phyloP scores from a whole-genome alignment of 495 filamentous ascomycete species.

The Xylaria grammica region DNA sequence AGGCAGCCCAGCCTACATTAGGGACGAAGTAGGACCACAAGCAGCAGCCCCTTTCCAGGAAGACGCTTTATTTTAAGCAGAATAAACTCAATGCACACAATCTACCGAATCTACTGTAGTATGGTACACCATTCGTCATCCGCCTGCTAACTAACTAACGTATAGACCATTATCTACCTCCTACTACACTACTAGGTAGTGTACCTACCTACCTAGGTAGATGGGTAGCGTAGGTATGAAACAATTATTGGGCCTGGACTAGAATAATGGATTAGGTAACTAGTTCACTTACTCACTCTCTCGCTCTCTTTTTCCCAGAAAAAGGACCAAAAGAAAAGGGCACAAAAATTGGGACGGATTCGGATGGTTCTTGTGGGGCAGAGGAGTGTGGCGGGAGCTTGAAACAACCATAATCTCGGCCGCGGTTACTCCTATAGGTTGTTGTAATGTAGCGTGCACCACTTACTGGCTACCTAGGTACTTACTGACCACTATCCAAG shows the following conservation, averaged over 20 bases:
- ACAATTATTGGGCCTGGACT: too few relatives aligned
- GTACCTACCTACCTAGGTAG: too few relatives aligned
- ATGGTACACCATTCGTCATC: too few relatives aligned
- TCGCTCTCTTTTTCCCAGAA: not conserved
- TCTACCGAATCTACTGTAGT: not conserved
- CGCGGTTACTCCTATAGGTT: not conserved
- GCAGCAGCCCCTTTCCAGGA: slow-evolving; percentile 13
- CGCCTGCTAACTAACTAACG: too few relatives aligned
- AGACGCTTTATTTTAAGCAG: not conserved
- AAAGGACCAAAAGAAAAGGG: not conserved
- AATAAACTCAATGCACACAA: not conserved
- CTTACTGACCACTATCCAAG: too few relatives aligned
- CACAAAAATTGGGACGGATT: not conserved
- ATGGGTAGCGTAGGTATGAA: too few relatives aligned
- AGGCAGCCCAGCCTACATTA: not conserved
- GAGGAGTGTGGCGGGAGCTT: slow-evolving; percentile 14
- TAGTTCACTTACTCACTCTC: too few relatives aligned
- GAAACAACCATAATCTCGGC: slow-evolving; percentile 26
- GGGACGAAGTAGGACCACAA: not conserved
- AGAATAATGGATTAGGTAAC: too few relatives aligned
- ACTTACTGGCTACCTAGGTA: not conserved
- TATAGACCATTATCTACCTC: too few relatives aligned
- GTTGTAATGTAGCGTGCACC: not conserved
- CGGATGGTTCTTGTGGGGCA: not conserved
- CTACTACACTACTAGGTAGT: too few relatives aligned